Evolutionary conservation across 331 rosid genomes (phyloP).

Genomic region (Cucumis variabilis): DNA sequence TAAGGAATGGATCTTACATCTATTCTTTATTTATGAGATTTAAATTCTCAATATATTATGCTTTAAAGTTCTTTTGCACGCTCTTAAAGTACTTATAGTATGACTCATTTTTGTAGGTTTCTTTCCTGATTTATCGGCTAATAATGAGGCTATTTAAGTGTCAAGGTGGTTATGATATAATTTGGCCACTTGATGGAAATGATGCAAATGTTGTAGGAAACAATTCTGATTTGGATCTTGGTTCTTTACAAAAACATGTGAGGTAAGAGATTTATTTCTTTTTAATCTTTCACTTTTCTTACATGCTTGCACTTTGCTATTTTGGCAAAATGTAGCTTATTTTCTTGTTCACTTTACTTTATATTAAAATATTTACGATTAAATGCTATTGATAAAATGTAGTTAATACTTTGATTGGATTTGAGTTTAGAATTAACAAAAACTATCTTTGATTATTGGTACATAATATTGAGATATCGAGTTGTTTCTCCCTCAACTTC

Average conservation of each 20-base stretch:
- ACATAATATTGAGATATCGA: background rate
- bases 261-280: constrained; percentile 42
- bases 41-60: background rate
- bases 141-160: constrained; percentile 92
- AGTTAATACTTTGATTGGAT: background rate
- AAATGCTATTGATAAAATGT: background rate
- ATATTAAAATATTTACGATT: background rate
- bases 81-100: background rate
- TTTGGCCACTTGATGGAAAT: constrained; percentile 85
- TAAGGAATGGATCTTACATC: too few relatives aligned
- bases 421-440: background rate
- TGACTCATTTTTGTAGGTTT: constrained; percentile 60
- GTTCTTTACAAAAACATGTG: constrained; percentile 60
- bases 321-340: background rate
- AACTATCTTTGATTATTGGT: background rate
- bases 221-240: constrained; percentile 79
- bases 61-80: background rate
- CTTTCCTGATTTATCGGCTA: constrained; percentile 97
- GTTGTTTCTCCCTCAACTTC: background rate
- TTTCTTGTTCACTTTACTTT: background rate
- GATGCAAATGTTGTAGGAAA: constrained; percentile 48
- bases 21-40: background rate
- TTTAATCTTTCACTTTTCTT: background rate
- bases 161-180: constrained; percentile 62
- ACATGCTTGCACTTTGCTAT: background rate